Base-by-base conservation (phyloP, 2,329 filamentous ascomycete genomes). In the Alternaria novae-zelandiae region DNA sequence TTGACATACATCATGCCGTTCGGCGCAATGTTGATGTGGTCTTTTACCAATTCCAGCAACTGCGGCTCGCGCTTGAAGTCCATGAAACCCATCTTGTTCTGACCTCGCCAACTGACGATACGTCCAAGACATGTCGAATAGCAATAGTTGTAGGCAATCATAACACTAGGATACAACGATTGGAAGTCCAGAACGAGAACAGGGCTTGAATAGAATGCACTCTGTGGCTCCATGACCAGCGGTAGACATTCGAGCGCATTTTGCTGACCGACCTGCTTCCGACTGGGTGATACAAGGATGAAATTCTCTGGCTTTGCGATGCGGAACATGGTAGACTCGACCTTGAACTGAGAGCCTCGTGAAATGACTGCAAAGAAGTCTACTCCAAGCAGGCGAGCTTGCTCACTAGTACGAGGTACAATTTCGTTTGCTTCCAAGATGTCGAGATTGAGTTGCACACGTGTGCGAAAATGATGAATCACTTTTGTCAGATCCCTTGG, bases 81-180 rank as follows among this genome's bases (percentile, higher is more conserved):
- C 26, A 89, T 89, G 76, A 98, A 97, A 0, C 96, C 96, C 91
- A 99, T 93, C 81, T 98, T 97, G 82, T 93, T 94, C 28, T 87
- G 89, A 3, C 94, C 94, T n/a, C 93, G 89, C 95, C 95, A 97
- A 70, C 89, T 88, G 26, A 89, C 88, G 43, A 97, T 89, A 28
- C 96, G 89, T 0, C 96, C 96, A 0, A 98, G 85, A 71, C 94
- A 99, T 0, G 96, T 99, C 0, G 96, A 98, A 77, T 99, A 99
- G 82, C 96, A 99, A 77, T 97, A 96, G 74, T 99, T 99, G 83
- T 99, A 98, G 0, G 96, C 96, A 75, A 99, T 98, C 94, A 99
- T 97, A 64, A 98, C 90, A 79, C 94, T 97, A 0, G 96, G 96
- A 70, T 99, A 99, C 51, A 99, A 82, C 63, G 93, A 97, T 75